Base-by-base conservation (phyloP, 116 monocot species). In the Posidonia oceanica region DNA sequence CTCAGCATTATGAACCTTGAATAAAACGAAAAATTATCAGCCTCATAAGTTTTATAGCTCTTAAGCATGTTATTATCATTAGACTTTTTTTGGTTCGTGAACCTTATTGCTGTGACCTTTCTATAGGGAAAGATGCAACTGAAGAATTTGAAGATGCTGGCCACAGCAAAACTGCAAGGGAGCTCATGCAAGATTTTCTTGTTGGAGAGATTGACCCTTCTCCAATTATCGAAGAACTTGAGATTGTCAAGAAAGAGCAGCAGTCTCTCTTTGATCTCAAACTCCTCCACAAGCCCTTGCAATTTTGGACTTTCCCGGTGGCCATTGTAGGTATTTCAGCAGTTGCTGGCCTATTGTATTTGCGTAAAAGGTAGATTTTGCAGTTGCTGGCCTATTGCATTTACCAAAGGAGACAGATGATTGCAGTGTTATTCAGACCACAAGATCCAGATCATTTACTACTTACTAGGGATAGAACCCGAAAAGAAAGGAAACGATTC, bases 91-190 rank as follows among this genome's bases (percentile, higher is more conserved):
- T 48, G 2, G 8, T 48, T 7, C 29, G 1, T 29, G 12, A 48
- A 48, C 10, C 3, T 3, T 18, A 66, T 8, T 20, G 7, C 11
- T 20, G 41, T 48, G 18, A n/a, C 23, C 58, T 29, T 62, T 57
- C 68, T 41, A 58, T 71, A 95, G 91, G 96, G 39, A 88, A 72
- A 80, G 91, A 96, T 59, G 74, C 88, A 36, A 89, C 86, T 7
- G 90, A 87, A 72, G 90, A 94, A 55, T 90, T 94, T 66, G 90
- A 90, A 72, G 90, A 94, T 68, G 94, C 87, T 16, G 94, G 90
- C 12, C 94, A 94, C 72, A 84, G 83, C 78, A 80, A 85, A 69
- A 66, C 42, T 57, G 94, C 94, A 14, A 84, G 81, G 63, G 81
- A 90, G 63, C 67, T 72, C 66, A 76, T 81, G 81, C 53, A 69